These are phyloP conservation scores for Rhytidiadelphus loreus DNA, from an alignment of 225 moss, liverwort and hornwort species.

Conservation along the genomic window DNA sequence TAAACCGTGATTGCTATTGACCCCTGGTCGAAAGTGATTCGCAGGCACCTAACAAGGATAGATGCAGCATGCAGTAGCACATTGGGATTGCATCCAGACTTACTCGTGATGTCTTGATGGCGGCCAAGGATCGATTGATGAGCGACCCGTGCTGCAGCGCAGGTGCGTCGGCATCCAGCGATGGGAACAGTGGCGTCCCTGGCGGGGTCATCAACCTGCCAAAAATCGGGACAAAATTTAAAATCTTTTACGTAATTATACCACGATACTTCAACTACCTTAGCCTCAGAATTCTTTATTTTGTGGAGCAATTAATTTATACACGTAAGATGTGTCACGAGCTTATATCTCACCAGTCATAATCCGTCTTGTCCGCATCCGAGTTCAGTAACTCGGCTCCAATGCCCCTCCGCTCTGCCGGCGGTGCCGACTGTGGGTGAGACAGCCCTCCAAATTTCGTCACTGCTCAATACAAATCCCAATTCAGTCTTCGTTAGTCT, in stretches of 20 bases:
- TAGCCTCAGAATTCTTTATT: neutral
- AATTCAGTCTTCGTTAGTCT: neutral
- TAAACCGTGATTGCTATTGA: neutral
- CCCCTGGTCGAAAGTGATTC: no score
- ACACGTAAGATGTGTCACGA: neutral
- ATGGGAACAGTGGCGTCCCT: conserved; percentile 50
- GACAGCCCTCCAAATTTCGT: conserved; percentile 26
- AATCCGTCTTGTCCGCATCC: conserved; percentile 50
- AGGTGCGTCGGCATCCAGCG: conserved; percentile 30
- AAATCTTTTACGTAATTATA: neutral
- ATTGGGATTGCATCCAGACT: neutral
- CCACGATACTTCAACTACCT: neutral
- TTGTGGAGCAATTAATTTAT: neutral
- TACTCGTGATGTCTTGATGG: conserved; percentile 45
- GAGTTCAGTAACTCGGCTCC: conserved; percentile 51
- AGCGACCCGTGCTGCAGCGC: conserved; percentile 26
- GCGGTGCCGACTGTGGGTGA: conserved; percentile 17
- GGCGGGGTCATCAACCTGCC: conserved; percentile 55
- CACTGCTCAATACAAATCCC: conserved; percentile 4
- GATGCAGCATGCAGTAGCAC: neutral
- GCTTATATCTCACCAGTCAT: conserved; percentile 31
- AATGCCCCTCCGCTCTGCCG: conserved; percentile 20
- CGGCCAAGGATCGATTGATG: conserved; percentile 30
- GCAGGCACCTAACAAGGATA: neutral
- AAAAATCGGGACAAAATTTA: neutral